phyloP scores from a whole-genome alignment of 176 grass and related monocot genomes.

The Oryza brachyantha region DNA sequence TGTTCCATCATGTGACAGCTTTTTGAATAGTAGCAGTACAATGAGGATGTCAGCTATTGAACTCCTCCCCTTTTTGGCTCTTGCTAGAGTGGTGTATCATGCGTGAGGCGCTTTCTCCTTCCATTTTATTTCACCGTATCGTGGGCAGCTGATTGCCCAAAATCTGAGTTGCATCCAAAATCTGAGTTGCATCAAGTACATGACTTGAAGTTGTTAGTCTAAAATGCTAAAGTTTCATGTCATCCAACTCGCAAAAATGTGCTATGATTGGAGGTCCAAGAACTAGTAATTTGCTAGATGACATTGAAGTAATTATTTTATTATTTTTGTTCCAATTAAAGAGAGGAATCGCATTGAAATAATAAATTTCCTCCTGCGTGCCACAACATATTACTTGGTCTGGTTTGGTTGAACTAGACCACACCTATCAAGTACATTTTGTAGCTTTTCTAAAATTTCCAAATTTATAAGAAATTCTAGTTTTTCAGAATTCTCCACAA shows the following conservation, averaged over 20 bases:
- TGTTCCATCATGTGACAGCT: constrained; percentile 54
- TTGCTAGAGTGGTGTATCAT: constrained; percentile 34
- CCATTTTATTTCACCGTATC: background rate
- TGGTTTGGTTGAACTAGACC: no score
- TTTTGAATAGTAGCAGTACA: constrained; percentile 33
- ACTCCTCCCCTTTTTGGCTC: constrained; percentile 23
- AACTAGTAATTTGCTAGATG: no score
- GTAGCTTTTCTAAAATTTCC: no score
- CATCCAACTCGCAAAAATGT: constrained; percentile 10
- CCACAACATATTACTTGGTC: no score
- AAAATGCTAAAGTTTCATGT: background rate
- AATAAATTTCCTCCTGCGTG: no score
- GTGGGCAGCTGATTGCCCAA: background rate
- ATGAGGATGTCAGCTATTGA: constrained; percentile 27
- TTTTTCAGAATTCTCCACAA: no score
- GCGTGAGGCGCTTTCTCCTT: constrained; percentile 18
- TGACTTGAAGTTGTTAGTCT: constrained; percentile 1
- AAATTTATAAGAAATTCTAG: no score
- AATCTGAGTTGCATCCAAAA: constrained; percentile 21
- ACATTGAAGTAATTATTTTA: no score
- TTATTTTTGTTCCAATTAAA: no score
- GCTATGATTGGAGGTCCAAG: no score
- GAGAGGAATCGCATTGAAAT: no score
- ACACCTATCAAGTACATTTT: no score
- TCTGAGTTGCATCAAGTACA: constrained; percentile 23